Evolutionary conservation across 306 rosid genomes (phyloP).

Genomic region (Vicia sativa): DNA sequence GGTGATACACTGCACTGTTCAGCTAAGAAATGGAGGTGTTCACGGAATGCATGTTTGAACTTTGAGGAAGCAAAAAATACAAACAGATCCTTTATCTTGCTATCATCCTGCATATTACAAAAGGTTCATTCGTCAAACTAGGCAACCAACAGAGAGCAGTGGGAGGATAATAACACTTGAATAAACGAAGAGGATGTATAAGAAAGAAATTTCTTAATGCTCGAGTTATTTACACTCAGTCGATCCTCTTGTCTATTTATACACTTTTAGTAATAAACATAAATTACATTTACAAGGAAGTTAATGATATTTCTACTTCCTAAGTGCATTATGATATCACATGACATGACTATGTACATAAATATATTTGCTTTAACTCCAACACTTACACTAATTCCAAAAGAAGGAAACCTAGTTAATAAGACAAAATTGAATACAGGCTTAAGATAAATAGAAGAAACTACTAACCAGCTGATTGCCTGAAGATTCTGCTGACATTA

Average conservation of each 20-base stretch:
- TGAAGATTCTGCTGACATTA: constrained; percentile 51
- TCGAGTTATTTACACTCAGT: not conserved
- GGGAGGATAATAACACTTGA: constrained; percentile 13
- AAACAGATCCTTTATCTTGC: constrained; percentile 65
- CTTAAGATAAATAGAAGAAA: constrained; percentile 18
- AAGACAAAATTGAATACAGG: constrained; percentile 19
- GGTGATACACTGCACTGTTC: constrained; percentile 65
- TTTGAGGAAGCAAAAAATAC: constrained; percentile 67
- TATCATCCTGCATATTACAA: constrained; percentile 60
- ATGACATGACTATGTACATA: not conserved
- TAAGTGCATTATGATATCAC: not conserved
- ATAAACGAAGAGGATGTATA: not conserved
- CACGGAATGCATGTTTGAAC: constrained; percentile 60
- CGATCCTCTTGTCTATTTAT: not conserved
- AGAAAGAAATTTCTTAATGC: not conserved
- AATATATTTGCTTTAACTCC: not conserved
- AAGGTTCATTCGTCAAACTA: constrained; percentile 28
- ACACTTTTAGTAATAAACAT: not conserved
- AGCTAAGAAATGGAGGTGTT: constrained; percentile 70
- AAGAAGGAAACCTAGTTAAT: constrained; percentile 18
- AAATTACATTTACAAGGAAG: not conserved
- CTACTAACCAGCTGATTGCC: constrained; percentile 61
- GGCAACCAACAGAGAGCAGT: constrained; percentile 18
- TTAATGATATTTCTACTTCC: not conserved
- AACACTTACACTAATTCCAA: not conserved